Base-by-base conservation (phyloP, 2,329 filamentous ascomycete genomes). In the Ramularia endophylla region DNA sequence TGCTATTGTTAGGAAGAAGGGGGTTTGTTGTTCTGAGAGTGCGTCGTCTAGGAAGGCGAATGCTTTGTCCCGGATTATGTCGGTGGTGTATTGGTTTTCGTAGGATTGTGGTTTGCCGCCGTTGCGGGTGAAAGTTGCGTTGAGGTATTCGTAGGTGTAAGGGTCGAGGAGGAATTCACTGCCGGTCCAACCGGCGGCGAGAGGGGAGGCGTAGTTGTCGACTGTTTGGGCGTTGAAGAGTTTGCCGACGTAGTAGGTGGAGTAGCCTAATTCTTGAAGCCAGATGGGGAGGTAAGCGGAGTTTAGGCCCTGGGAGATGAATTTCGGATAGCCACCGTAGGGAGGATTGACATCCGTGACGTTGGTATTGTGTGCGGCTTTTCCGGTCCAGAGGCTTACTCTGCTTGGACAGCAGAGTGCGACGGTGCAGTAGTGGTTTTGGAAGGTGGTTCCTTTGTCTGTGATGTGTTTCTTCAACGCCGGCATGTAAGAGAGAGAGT, bases 221-320 rank as follows among this genome's bases (percentile, higher is more conserved):
- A 75, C 66, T 0, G 67, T 75, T 38, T 85, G 80, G 0, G 72
- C 68, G 50, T 87, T 87, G 64, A 83, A 81, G 4, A 85, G 66
- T 56, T 87, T 87, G n/a, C 80, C 83, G 0, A 76, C 77, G 52
- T 86, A 87, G 54, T 83, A 85, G 0, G 82, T 85, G 49, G 77
- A 75, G 56, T 86, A 86, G 0, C 81, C 81, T 0, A 74, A 76
- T 3, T 74, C 60, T 50, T 85, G 79, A n/a, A 87, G 62, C 81
- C 83, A 87, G 0, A 86, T 58, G 0, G 82, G 83, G 0, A 87
- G 69, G 46, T 82, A 85, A 27, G 81, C 73, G 1, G 80, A 72
- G 43, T 86, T 84, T 45, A 78, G 70, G 0, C 82, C 81, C 38
- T 82, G 70, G 3, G 66, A 65, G 11, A 85, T 64, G 41, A 86